Percentiles rank a stretch among this genome's conserved stretches.
These are phyloP conservation scores for Kernera saxatilis DNA, from an alignment of 345 rosid genomes.

Conservation along the genomic window DNA sequence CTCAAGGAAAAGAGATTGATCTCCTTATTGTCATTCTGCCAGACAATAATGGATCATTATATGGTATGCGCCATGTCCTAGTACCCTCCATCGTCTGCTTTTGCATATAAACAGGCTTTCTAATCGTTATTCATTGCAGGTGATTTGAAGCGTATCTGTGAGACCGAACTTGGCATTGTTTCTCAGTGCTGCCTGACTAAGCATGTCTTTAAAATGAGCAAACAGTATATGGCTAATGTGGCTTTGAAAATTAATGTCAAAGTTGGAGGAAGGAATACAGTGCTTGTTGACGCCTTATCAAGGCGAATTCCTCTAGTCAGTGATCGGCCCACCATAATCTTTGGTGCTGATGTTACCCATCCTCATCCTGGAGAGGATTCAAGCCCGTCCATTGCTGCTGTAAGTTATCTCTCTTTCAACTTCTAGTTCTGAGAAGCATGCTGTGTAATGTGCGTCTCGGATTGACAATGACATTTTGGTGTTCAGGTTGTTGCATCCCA, in stretches of 20 bases:
- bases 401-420: constrained; percentile 27
- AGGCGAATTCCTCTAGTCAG: constrained; percentile 93
- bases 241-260: constrained; percentile 93
- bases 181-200: constrained; percentile 95
- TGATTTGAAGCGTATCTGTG: constrained; percentile 94
- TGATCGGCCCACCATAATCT: constrained; percentile 88
- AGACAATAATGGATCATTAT: constrained; percentile 94
- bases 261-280: constrained; percentile 98
- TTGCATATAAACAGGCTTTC: neutral
- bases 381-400: constrained; percentile 99
- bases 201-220: constrained; percentile 83
- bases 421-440: neutral
- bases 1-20: constrained; percentile 78
- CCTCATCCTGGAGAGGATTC: constrained; percentile 99
- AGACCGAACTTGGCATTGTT: constrained; percentile 94
- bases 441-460: neutral
- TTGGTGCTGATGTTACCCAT: constrained; percentile 99
- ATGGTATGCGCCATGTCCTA: constrained; percentile 43
- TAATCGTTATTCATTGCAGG: constrained; percentile 40
- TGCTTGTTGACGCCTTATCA: constrained; percentile 89
- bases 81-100: neutral
- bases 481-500: constrained; percentile 96
- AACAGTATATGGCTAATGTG: constrained; percentile 92
- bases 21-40: constrained; percentile 93
- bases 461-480: neutral